Evolutionary conservation across 129 eudicot species (phyloP), one percentile per base, ranked within the genome.

Genomic region (sunflower (Helianthus annuus)): DNA sequence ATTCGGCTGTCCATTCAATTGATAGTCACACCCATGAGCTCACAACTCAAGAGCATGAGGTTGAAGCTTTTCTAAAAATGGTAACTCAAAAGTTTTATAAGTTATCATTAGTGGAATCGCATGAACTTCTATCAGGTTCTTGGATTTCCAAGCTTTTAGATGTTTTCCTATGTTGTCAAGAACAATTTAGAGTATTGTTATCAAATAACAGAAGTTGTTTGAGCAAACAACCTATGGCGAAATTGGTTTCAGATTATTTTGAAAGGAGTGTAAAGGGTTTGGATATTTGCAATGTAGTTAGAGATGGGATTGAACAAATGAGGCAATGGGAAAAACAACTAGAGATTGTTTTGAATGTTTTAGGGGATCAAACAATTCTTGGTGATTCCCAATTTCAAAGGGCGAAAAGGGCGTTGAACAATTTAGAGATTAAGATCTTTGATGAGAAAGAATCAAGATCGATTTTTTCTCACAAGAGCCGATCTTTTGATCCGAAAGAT

Each of bases 331-430:
- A 71, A 69, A 88, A 88, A 71, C 92, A 86, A 34, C 45, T 91
- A 72, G 96, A 91, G 66, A 88, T 91, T 82, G 88, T 88, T 39
- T 40, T 91, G 45, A 82, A 83, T 69, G 90, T 86, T 29, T 75
- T 91, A 44, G 87, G 84, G 13, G 81, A 69, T 51, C 86, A 88
- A 7, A 84, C 61, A 73, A 79, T 75, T 68, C 64, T 88, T 11
- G 87, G 92, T 3, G 97, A 91, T 74, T 91, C 89, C 5, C 97
- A 91, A 24, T 55, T 88, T 53, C 85, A 96, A 42, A 83, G 96
- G 24, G 91, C 93, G 0, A 88, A 81, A 52, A 91, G 82, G 70
- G 93, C 91, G 0, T 75, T 91, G 60, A 75, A 73, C 71, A 89
- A 88, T 74, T 86, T 91, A 65, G 83, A 85, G 22, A 76, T 86